Percentiles rank a stretch among this genome's conserved stretches.
phyloP scores from a whole-genome alignment of 2,329 filamentous ascomycete genomes.

The Aspergillus ruber region DNA sequence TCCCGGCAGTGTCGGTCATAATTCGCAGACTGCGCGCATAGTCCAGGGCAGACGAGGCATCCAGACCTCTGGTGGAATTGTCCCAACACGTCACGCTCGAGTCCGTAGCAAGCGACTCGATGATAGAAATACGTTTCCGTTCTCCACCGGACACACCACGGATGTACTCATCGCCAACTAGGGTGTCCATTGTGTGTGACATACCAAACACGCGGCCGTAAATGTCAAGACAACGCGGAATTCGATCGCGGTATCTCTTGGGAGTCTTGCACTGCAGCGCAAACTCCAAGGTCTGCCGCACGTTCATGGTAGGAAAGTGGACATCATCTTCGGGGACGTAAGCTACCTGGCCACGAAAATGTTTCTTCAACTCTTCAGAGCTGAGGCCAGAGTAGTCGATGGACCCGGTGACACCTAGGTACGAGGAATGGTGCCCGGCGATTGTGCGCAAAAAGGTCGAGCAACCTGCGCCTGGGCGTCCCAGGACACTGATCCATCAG shows the following conservation, averaged over 20 bases:
- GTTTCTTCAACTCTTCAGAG: slow-evolving; percentile 56
- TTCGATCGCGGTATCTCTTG: slow-evolving; percentile 54
- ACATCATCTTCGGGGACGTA: slow-evolving; percentile 68
- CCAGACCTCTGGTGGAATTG: slow-evolving; percentile 66
- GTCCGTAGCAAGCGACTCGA: slow-evolving; percentile 64
- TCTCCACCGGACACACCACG: slow-evolving; percentile 68
- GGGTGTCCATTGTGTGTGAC: slow-evolving; percentile 61
- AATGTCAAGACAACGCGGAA: slow-evolving; percentile 59
- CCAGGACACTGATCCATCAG: slow-evolving; percentile 45
- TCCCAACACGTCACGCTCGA: slow-evolving; percentile 67
- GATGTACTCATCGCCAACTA: slow-evolving; percentile 49
- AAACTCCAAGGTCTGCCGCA: slow-evolving; percentile 67
- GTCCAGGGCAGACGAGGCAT: slow-evolving; percentile 66
- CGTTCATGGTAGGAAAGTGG: slow-evolving; percentile 63
- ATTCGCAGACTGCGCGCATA: slow-evolving; percentile 60
- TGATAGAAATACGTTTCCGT: slow-evolving; percentile 66
- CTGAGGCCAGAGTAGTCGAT: slow-evolving; percentile 63
- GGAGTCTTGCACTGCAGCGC: slow-evolving; percentile 64
- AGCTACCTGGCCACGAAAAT: slow-evolving; percentile 63
- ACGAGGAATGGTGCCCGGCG: slow-evolving; percentile 59
- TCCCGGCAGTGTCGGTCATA: slow-evolving; percentile 65
- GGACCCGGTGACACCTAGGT: slow-evolving; percentile 58
- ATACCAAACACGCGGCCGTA: slow-evolving; percentile 69
- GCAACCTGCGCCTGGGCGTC: slow-evolving; percentile 63
- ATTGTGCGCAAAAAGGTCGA: slow-evolving; percentile 67